Evolutionary conservation across 441 rosid species (phyloP), one percentile per base, ranked within the genome.

Genomic region (Cnidoscolus chayamansa): DNA sequence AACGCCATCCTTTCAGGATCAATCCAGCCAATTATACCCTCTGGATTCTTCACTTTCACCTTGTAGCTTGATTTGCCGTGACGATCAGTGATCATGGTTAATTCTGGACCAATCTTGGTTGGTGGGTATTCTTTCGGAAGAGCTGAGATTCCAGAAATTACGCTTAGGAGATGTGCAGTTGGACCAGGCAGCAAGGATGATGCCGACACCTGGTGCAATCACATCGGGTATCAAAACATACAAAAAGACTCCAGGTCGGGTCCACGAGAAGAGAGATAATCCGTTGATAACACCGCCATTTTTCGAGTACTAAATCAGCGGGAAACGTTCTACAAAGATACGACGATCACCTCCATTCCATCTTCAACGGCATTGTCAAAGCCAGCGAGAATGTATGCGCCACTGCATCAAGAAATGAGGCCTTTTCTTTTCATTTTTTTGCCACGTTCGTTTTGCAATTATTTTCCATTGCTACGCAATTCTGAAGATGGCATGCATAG

Each of bases 351-450:
- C 10, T 86, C 31, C 1, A 84, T 83, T 4, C 85, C 86, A 35
- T 81, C 89, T 43, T 63, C 68, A 20, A 84, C 62, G n/a, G 84
- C 89, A 31, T 69, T 67, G 54, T 84, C 87, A 47, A 84, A 51
- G 10, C 77, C 85, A 0, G 81, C 82, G 0, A 82, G 65, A 54
- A 84, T 62, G 68, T 84, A 86, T 1, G 79, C 48, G 10, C 5
- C 40, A 35, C 32, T 20, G 1, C 0, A 0, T 25, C 25, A 25
- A 25, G 25, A 25, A 25, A 25, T 25, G 25, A 25, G 25, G 25
- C 25, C 25, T 25, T 25, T 25, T 25, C 25, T 25, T 25, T 25
- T 25, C 25, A 25, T 25, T 25, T 25, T 25, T 25, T 25, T 25
- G 25, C 25, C 25, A 25, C 1, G 25, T 25, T 25, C 25, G 25